Conservation (phyloP, 352 stramenopile genomes). For the Hyaloperonospora brassicae region DNA sequence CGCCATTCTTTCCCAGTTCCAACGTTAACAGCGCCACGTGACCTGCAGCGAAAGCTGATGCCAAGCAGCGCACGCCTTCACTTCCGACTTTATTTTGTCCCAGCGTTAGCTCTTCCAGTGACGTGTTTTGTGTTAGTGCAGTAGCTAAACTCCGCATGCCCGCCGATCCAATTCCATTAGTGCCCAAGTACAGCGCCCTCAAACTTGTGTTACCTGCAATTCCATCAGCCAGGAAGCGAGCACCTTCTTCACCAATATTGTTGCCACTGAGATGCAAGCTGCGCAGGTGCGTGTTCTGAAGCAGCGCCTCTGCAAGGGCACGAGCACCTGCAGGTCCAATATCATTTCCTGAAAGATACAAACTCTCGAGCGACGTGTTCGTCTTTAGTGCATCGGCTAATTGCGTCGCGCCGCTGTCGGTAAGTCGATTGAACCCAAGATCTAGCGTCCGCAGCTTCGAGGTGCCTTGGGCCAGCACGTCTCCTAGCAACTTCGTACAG, state of each 20-base stretch:
- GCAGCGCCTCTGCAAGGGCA: constrained; percentile 42
- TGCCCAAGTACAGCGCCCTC: constrained; percentile 65
- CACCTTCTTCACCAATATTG: constrained; percentile 74
- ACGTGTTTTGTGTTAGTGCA: constrained; percentile 47
- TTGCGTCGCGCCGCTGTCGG: constrained; percentile 48
- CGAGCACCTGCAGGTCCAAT: constrained; percentile 50
- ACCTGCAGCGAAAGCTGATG: constrained; percentile 46
- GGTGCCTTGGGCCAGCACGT: constrained; percentile 37
- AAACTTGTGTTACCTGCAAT: constrained; percentile 46
- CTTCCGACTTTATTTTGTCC: constrained; percentile 72
- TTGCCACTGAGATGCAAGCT: constrained; percentile 76
- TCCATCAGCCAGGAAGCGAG: constrained; percentile 38
- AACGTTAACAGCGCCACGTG: constrained; percentile 51
- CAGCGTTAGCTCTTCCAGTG: constrained; percentile 62
- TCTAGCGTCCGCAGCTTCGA: constrained; percentile 53
- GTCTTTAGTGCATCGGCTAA: constrained; percentile 48
- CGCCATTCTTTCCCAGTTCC: constrained; percentile 72
- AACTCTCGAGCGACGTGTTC: constrained; percentile 55
- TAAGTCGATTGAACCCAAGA: constrained; percentile 76
- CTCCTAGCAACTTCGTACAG: constrained; percentile 45
- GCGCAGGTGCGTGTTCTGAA: constrained; percentile 45
- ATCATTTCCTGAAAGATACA: constrained; percentile 79
- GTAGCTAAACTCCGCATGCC: constrained; percentile 55
- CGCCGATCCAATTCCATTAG: constrained; percentile 63
- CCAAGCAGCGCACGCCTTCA: constrained; percentile 48